phyloP scores from a whole-genome alignment of 176 grass and related monocot genomes.

The Aegilops bicornis region DNA sequence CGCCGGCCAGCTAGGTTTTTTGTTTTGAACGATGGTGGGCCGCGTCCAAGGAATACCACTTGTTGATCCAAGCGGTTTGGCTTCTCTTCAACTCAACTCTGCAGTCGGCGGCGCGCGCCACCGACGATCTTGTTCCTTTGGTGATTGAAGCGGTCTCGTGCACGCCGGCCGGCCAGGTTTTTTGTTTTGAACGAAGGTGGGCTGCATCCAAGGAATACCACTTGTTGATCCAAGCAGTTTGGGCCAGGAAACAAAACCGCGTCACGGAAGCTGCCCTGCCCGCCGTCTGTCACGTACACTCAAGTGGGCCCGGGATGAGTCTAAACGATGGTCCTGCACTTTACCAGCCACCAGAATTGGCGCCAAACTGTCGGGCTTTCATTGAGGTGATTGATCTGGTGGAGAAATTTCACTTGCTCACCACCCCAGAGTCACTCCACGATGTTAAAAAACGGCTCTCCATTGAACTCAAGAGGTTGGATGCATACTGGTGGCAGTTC shows the following conservation, averaged over 20 bases:
- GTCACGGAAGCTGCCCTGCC: background rate
- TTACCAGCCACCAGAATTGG: too few species aligned
- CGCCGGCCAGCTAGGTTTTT: background rate
- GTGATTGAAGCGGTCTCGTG: background rate
- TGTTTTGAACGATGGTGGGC: background rate
- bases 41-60: background rate
- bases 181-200: background rate
- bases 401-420: background rate
- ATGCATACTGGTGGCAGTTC: background rate
- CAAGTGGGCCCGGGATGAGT: background rate
- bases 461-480: background rate
- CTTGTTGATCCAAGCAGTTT: background rate
- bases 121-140: background rate
- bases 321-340: background rate
- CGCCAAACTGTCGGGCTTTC: background rate
- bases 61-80: background rate
- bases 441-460: background rate
- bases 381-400: background rate
- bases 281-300: background rate
- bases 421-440: background rate
- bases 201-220: background rate
- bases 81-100: too few species aligned
- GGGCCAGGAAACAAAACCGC: background rate
- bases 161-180: too few species aligned
- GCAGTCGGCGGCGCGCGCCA: background rate